These are phyloP conservation scores for Dryas integrifolia DNA, from an alignment of 331 rosid genomes.

Conservation along the genomic window DNA sequence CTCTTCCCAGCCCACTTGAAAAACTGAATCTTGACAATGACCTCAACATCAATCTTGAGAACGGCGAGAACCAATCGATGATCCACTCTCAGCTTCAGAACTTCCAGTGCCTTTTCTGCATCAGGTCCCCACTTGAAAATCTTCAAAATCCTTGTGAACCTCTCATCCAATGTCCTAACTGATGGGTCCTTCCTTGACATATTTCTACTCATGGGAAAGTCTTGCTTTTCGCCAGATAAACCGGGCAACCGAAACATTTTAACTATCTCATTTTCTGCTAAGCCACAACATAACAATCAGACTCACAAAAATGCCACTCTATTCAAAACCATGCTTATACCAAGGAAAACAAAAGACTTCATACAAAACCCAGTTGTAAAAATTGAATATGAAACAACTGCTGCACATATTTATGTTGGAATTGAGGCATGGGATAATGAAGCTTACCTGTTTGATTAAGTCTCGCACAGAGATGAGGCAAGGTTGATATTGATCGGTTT, in stretches of 20 bases:
- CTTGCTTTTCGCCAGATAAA: conserved; percentile 33
- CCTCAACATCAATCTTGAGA: conserved; percentile 73
- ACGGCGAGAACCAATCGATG: conserved; percentile 73
- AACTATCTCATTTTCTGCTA: conserved; percentile 75
- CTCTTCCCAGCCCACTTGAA: conserved; percentile 90
- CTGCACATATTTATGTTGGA: neutral
- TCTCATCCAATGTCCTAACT: conserved; percentile 66
- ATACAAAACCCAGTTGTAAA: neutral
- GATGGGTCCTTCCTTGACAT: conserved; percentile 45
- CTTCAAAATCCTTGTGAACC: conserved; percentile 81
- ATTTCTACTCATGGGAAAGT: conserved; percentile 33
- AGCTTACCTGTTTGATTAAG: conserved; percentile 69
- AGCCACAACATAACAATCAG: conserved; percentile 34
- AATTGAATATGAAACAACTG: neutral
- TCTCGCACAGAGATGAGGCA: conserved; percentile 45
- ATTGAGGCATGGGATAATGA: conserved; percentile 4
- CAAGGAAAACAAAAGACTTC: neutral
- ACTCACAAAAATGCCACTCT: conserved; percentile 16
- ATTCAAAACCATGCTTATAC: conserved; percentile 8
- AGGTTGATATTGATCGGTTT: conserved; percentile 56
- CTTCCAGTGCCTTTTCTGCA: conserved; percentile 93
- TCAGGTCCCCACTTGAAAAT: conserved; percentile 95
- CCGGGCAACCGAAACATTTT: conserved; percentile 62
- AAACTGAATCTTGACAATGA: conserved; percentile 65
- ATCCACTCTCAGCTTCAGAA: conserved; percentile 72